phyloP scores from a whole-genome alignment of 306 rosid genomes.

The Quillaja saponaria region DNA sequence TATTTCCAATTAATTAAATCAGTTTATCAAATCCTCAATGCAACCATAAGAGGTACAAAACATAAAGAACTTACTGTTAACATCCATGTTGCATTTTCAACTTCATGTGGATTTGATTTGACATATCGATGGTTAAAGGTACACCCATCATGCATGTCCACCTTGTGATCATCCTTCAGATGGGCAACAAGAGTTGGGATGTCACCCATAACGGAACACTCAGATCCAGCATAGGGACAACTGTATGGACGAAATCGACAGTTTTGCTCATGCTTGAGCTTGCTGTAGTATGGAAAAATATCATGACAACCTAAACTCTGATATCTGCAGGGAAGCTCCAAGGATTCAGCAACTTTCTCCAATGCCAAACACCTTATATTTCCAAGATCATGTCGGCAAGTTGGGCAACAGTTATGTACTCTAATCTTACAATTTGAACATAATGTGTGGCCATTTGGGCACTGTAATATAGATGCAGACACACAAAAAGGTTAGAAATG shows the following conservation, averaged over 20 bases:
- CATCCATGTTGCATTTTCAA: constrained; percentile 98
- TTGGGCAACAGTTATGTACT: constrained; percentile 87
- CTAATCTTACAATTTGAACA: constrained; percentile 75
- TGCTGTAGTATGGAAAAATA: constrained; percentile 73
- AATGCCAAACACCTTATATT: constrained; percentile 91
- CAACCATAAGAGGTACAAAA: neutral
- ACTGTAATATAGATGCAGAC: constrained; percentile 51
- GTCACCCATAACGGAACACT: constrained; percentile 82
- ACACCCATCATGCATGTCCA: constrained; percentile 90
- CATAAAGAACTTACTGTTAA: constrained; percentile 61
- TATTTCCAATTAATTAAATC: neutral
- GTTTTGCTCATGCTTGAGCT: constrained; percentile 79
- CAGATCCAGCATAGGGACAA: constrained; percentile 93
- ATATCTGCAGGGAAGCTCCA: constrained; percentile 86
- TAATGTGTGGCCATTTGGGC: constrained; percentile 96
- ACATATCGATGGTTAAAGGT: constrained; percentile 92
- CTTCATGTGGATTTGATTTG: constrained; percentile 85
- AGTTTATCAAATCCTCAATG: constrained; percentile 14
- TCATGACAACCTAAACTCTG: constrained; percentile 81
- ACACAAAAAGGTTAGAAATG: constrained; percentile 29
- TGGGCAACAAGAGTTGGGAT: constrained; percentile 75
- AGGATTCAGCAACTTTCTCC: constrained; percentile 89
- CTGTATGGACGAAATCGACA: constrained; percentile 81
- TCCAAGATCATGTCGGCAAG: constrained; percentile 78
- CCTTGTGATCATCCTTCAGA: constrained; percentile 88